Evolutionary conservation across 2,329 filamentous ascomycete genomes (phyloP).

Genomic region (Penicillium sp.): DNA sequence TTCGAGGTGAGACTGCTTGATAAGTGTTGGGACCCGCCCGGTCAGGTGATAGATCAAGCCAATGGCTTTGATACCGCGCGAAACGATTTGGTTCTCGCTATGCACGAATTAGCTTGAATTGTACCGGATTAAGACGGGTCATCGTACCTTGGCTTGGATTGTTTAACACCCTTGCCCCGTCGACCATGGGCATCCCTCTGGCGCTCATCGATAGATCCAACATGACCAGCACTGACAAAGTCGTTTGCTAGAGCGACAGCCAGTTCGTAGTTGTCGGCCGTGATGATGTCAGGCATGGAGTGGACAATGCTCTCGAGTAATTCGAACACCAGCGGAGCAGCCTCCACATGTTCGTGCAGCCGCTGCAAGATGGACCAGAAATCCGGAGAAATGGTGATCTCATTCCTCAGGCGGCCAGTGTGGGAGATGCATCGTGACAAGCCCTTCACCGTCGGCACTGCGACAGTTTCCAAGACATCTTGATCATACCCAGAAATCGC

Average conservation of each 20-base stretch:
- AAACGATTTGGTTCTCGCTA: slow-evolving; percentile 71
- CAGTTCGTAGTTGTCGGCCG: slow-evolving; percentile 93
- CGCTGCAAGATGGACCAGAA: slow-evolving; percentile 91
- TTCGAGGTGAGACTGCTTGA: slow-evolving; percentile 91
- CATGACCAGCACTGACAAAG: slow-evolving; percentile 80
- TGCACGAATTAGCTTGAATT: slow-evolving; percentile 18
- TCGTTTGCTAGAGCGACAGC: slow-evolving; percentile 82
- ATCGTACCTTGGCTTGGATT: slow-evolving; percentile 57
- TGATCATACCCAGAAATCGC: slow-evolving; percentile 85
- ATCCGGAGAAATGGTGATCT: slow-evolving; percentile 94
- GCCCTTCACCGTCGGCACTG: slow-evolving; percentile 74
- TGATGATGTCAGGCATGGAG: slow-evolving; percentile 75
- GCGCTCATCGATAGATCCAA: slow-evolving; percentile 71
- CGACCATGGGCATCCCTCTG: slow-evolving; percentile 60
- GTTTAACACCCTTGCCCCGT: slow-evolving; percentile 56
- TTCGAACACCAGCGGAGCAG: slow-evolving; percentile 77
- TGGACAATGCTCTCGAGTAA: slow-evolving; percentile 80
- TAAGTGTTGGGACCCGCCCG: slow-evolving; percentile 77
- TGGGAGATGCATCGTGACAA: slow-evolving; percentile 77
- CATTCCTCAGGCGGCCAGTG: slow-evolving; percentile 76
- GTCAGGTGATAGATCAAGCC: slow-evolving; percentile 81
- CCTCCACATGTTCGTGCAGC: slow-evolving; percentile 68
- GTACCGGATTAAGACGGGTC: neutral
- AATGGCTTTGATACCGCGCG: slow-evolving; percentile 78
- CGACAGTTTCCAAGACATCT: slow-evolving; percentile 73